Conservation (phyloP, 768 basidiomycete genomes). For the Termitomyces sp. region DNA sequence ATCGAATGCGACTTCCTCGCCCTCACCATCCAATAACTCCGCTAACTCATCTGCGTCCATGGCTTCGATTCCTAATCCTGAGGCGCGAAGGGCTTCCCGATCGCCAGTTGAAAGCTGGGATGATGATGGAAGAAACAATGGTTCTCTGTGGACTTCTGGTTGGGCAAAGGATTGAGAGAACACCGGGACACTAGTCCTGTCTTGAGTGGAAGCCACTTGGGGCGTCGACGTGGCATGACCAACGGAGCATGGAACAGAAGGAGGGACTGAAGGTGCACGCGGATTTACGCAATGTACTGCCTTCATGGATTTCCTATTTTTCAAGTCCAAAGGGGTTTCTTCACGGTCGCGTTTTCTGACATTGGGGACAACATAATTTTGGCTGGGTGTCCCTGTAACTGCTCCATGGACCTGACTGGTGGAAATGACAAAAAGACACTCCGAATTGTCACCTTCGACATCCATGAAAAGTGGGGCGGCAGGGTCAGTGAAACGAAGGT, state of each 20-base stretch:
- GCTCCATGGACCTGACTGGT: constrained; percentile 59
- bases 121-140: constrained; percentile 43
- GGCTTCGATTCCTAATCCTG: constrained; percentile 64
- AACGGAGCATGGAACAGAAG: constrained; percentile 6
- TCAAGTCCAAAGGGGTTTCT: constrained; percentile 35
- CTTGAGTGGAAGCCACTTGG: background rate
- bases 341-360: constrained; percentile 44
- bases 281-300: constrained; percentile 35
- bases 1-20: constrained; percentile 48
- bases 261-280: constrained; percentile 9
- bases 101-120: constrained; percentile 62
- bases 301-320: constrained; percentile 51
- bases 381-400: constrained; percentile 21
- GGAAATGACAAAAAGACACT: constrained; percentile 74
- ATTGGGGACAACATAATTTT: constrained; percentile 19
- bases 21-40: constrained; percentile 58
- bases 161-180: constrained; percentile 15
- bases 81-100: constrained; percentile 48
- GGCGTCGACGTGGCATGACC: constrained; percentile 1
- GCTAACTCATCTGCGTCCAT: constrained; percentile 63
- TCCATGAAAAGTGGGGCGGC: constrained; percentile 74
- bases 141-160: constrained; percentile 21
- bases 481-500: constrained; percentile 75
- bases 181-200: background rate
- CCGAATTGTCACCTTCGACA: constrained; percentile 62